Conservation (phyloP, 495 filamentous ascomycete species). For the Penicillium daleae region DNA sequence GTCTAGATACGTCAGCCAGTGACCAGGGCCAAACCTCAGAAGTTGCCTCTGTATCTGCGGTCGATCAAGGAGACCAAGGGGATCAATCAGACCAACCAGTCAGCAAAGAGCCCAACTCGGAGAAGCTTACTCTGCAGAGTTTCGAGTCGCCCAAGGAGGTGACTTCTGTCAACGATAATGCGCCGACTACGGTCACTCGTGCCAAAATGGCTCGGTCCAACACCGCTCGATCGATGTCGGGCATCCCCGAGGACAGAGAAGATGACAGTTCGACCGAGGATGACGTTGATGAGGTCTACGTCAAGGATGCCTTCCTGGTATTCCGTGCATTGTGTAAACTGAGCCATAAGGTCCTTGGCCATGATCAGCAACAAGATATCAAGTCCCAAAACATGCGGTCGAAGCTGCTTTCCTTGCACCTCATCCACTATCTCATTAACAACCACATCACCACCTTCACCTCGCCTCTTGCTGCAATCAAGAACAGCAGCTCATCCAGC, state of each 20-base stretch:
- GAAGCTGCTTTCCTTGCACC: constrained; percentile 91
- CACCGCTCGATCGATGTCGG: constrained; percentile 56
- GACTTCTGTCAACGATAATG: constrained; percentile 84
- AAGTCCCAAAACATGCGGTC: constrained; percentile 95
- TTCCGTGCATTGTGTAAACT: constrained; percentile 98
- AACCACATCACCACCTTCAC: constrained; percentile 87
- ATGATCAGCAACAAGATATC: constrained; percentile 90
- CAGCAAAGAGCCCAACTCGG: constrained; percentile 57
- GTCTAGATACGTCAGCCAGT: constrained; percentile 32
- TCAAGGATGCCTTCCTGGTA: constrained; percentile 94
- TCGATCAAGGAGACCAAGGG: constrained; percentile 30
- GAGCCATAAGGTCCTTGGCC: constrained; percentile 83
- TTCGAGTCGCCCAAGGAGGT: constrained; percentile 96
- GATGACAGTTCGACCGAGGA: constrained; percentile 70
- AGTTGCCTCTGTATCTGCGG: constrained; percentile 49
- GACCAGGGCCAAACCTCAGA: constrained; percentile 55
- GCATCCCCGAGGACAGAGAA: constrained; percentile 49
- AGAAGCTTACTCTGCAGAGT: constrained; percentile 92
- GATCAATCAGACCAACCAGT: constrained; percentile 55
- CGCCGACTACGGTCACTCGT: constrained; percentile 88
- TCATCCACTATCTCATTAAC: constrained; percentile 91
- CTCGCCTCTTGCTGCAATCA: constrained; percentile 86
- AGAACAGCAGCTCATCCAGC: constrained; percentile 82
- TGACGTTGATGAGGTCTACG: constrained; percentile 93
- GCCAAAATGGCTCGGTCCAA: constrained; percentile 60